phyloP scores from a whole-genome alignment of 2,329 filamentous ascomycete species.

The Capronia americana region DNA sequence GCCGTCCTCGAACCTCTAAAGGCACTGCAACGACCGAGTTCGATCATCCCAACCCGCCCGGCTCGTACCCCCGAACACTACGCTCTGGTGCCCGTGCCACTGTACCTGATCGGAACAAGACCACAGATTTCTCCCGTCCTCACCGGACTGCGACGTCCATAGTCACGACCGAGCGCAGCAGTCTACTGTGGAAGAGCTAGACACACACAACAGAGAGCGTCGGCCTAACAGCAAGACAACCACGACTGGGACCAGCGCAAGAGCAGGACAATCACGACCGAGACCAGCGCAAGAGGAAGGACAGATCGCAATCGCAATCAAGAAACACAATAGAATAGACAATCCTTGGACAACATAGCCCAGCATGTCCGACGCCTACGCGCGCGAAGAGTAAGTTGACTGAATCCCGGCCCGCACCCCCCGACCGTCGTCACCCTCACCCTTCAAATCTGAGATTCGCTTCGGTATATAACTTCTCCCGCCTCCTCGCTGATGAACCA shows the following conservation, averaged over 20 bases:
- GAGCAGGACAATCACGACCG: neutral
- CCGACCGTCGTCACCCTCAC: neutral
- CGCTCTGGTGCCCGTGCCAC: neutral
- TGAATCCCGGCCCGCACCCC: conserved; percentile 5
- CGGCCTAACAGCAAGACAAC: neutral
- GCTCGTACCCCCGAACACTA: neutral
- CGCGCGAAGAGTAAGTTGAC: conserved; percentile 61
- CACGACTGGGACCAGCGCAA: too few species aligned
- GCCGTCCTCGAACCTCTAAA: neutral
- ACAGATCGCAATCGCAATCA: neutral
- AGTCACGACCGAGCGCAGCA: neutral
- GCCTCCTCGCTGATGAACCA: neutral
- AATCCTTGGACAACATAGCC: conserved; percentile 1
- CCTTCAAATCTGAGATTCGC: neutral
- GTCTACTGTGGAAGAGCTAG: neutral
- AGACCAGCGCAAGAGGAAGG: too few species aligned
- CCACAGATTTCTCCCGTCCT: neutral
- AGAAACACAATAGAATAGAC: neutral
- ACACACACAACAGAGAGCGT: neutral
- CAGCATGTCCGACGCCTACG: conserved; percentile 63
- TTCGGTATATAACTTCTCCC: neutral
- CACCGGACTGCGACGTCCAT: too few species aligned
- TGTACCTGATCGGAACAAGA: neutral
- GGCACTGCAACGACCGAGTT: neutral
- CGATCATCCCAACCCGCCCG: neutral